Evolutionary conservation across 306 rosid genomes (phyloP).

Genomic region (Medicago lupulina): DNA sequence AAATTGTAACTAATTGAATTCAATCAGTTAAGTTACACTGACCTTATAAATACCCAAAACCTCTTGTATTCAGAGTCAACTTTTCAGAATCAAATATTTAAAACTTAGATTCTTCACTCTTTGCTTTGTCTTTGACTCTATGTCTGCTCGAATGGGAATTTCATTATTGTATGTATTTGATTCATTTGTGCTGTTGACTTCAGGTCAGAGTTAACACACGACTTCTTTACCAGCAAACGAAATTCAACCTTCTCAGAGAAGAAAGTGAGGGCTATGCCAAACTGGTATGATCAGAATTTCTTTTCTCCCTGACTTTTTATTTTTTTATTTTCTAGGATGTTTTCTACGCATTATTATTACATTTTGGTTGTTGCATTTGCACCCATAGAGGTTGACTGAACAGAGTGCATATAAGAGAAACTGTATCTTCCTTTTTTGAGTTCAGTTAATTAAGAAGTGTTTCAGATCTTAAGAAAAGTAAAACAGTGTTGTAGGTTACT

Average conservation of each 20-base stretch:
- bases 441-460: neutral
- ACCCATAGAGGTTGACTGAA: constrained; percentile 13
- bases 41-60: constrained; percentile 5
- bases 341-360: constrained; percentile 26
- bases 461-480: constrained; percentile 24
- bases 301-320: constrained; percentile 13
- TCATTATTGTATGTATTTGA: constrained; percentile 26
- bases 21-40: neutral
- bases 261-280: constrained; percentile 99
- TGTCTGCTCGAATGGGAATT: constrained; percentile 17
- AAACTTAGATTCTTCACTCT: neutral
- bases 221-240: constrained; percentile 97
- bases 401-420: neutral
- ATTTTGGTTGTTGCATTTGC: neutral
- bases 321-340: neutral
- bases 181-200: constrained; percentile 42
- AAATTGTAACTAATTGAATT: constrained; percentile 1
- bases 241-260: constrained; percentile 97
- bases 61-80: neutral
- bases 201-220: constrained; percentile 99
- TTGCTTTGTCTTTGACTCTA: no score
- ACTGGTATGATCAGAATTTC: constrained; percentile 64
- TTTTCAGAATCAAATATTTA: constrained; percentile 2
- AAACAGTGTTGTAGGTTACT: constrained; percentile 1
- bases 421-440: constrained; percentile 5